Percentiles rank a stretch among this genome's conserved stretches.
phyloP scores from a whole-genome alignment of 495 filamentous ascomycete genomes.

The Aspergillus avenaceus region DNA sequence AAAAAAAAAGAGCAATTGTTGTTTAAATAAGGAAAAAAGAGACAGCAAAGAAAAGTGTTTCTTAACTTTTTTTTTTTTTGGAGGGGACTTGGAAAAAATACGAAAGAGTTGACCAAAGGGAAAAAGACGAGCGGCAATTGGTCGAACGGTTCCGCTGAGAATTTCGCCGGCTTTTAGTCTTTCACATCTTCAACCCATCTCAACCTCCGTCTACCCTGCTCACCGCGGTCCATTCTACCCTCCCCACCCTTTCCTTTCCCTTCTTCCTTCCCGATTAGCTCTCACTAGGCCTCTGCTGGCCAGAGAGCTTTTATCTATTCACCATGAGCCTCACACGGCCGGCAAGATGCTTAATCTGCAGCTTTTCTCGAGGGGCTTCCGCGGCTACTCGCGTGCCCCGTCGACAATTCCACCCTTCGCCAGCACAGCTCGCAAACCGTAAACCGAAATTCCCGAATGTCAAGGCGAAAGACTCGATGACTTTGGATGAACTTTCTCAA shows the following conservation, averaged over 20 bases:
- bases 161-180: slow-evolving; percentile 10
- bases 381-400: slow-evolving; percentile 41
- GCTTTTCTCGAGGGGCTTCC: slow-evolving; percentile 37
- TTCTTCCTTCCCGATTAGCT: slow-evolving; percentile 12
- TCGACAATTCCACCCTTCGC: slow-evolving; percentile 51
- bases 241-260: slow-evolving; percentile 11
- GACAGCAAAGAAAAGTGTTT: not conserved
- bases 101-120: not conserved
- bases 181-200: slow-evolving; percentile 3
- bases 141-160: slow-evolving; percentile 22
- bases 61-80: not conserved
- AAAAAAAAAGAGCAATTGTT: not conserved
- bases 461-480: slow-evolving; percentile 17
- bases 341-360: slow-evolving; percentile 54
- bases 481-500: slow-evolving; percentile 11
- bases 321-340: slow-evolving; percentile 58
- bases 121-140: slow-evolving; percentile 20
- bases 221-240: slow-evolving; percentile 8
- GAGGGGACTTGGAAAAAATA: too few species aligned
- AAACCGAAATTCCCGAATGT: slow-evolving; percentile 28
- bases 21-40: not conserved
- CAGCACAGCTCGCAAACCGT: slow-evolving; percentile 30
- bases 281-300: slow-evolving; percentile 24
- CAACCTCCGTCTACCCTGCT: slow-evolving; percentile 3
- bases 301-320: slow-evolving; percentile 18